These are phyloP conservation scores for Bacidia rubella DNA, from an alignment of 495 filamentous ascomycete genomes.

Conservation along the genomic window DNA sequence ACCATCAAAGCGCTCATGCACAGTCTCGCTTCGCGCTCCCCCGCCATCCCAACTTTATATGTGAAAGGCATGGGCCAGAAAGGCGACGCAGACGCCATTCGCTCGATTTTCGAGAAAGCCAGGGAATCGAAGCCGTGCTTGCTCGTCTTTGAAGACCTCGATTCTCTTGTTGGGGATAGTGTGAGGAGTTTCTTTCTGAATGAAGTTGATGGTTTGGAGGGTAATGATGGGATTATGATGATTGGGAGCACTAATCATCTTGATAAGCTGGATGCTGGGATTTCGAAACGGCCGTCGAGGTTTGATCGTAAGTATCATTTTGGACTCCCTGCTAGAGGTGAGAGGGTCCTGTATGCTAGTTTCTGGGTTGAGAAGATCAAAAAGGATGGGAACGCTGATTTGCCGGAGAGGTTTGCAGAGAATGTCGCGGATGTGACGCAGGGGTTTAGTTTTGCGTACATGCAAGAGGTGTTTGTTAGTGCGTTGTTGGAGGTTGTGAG, in stretches of 20 bases:
- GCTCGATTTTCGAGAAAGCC: constrained; percentile 37
- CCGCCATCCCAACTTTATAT: constrained; percentile 35
- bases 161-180: constrained; percentile 38
- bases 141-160: constrained; percentile 54
- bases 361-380: constrained; percentile 45
- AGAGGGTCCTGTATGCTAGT: constrained; percentile 41
- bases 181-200: constrained; percentile 56
- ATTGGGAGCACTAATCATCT: constrained; percentile 51
- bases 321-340: constrained; percentile 34
- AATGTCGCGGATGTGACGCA: constrained; percentile 45
- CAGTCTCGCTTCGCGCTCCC: constrained; percentile 29
- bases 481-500: constrained; percentile 26
- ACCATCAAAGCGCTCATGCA: constrained; percentile 54
- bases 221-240: constrained; percentile 55
- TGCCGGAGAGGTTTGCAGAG: constrained; percentile 36
- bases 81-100: constrained; percentile 31
- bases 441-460: constrained; percentile 51
- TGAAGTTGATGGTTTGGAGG: constrained; percentile 54
- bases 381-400: constrained; percentile 32
- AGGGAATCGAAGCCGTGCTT: constrained; percentile 29
- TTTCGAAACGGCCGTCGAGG: constrained; percentile 47
- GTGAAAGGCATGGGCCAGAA: constrained; percentile 34
- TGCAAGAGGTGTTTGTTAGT: constrained; percentile 52
- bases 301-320: constrained; percentile 57
- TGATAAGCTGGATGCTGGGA: constrained; percentile 44